These are phyloP conservation scores for Aspergillus nidulans DNA, from an alignment of 495 filamentous ascomycete genomes.

Conservation along the genomic window DNA sequence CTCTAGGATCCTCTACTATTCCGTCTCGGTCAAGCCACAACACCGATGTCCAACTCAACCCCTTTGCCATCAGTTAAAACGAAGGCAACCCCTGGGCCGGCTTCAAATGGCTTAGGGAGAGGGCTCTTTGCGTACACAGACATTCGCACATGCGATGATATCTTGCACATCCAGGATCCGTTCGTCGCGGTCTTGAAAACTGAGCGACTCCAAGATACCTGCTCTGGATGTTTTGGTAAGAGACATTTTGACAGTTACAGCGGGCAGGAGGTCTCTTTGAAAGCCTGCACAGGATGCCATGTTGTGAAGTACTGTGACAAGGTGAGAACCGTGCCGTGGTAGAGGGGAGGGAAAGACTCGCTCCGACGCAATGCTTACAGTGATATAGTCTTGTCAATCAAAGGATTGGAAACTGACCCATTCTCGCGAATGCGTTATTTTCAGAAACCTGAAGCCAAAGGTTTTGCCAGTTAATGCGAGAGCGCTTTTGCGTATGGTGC, in stretches of 20 bases:
- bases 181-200: conserved; percentile 44
- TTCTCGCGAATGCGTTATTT: conserved; percentile 56
- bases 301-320: conserved; percentile 62
- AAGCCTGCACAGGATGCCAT: conserved; percentile 58
- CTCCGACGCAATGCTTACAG: neutral
- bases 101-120: conserved; percentile 33
- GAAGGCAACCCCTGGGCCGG: conserved; percentile 24
- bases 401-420: conserved; percentile 58
- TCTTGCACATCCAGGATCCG: conserved; percentile 34
- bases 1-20: neutral
- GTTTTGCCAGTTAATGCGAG: conserved; percentile 54
- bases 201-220: conserved; percentile 36
- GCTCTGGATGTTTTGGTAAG: conserved; percentile 41
- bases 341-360: too few relatives aligned
- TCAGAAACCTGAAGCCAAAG: conserved; percentile 40
- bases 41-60: conserved; percentile 19
- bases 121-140: conserved; percentile 39
- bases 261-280: conserved; percentile 29
- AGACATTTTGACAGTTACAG: conserved; percentile 19
- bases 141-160: conserved; percentile 33
- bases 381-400: conserved; percentile 54
- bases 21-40: neutral
- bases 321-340: conserved; percentile 38
- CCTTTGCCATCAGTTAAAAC: conserved; percentile 22
- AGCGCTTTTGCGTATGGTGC: conserved; percentile 50